Evolutionary conservation across 1,284 basidiomycete genomes (phyloP).

Genomic region (Ustilago sp.): DNA sequence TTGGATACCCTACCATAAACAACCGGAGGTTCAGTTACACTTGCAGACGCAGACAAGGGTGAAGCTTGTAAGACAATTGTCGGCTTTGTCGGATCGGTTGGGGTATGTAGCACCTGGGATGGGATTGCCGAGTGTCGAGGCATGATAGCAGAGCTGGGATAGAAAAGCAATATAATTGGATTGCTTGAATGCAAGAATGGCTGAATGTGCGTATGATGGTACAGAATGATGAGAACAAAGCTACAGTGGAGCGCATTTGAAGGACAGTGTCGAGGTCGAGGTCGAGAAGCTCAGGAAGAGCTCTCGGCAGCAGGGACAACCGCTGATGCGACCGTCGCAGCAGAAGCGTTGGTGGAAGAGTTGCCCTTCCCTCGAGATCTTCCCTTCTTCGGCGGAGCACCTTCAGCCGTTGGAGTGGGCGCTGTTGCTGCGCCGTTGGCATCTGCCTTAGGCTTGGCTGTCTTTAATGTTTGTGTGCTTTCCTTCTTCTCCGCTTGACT

Average conservation of each 20-base stretch:
- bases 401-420: background rate
- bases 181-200: constrained; percentile 2
- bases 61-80: constrained; percentile 21
- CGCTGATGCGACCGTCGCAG: background rate
- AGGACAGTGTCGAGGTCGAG: background rate
- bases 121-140: constrained; percentile 6
- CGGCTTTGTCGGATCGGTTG: constrained; percentile 21
- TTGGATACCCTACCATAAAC: constrained; percentile 45
- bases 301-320: background rate
- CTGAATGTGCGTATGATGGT: background rate
- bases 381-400: constrained; percentile 7
- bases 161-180: background rate
- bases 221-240: constrained; percentile 2
- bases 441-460: background rate
- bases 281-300: constrained; percentile 9
- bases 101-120: background rate
- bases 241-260: no score
- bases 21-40: constrained; percentile 33
- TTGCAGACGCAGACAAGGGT: constrained; percentile 21
- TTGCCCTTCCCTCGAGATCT: constrained; percentile 6
- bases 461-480: background rate
- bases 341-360: background rate
- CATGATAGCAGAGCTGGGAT: background rate
- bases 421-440: background rate
- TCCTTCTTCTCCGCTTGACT: background rate